Evolutionary conservation across 768 basidiomycete genomes (phyloP), one percentile per base, ranked within the genome.

Genomic region (Panellus pusillus): DNA sequence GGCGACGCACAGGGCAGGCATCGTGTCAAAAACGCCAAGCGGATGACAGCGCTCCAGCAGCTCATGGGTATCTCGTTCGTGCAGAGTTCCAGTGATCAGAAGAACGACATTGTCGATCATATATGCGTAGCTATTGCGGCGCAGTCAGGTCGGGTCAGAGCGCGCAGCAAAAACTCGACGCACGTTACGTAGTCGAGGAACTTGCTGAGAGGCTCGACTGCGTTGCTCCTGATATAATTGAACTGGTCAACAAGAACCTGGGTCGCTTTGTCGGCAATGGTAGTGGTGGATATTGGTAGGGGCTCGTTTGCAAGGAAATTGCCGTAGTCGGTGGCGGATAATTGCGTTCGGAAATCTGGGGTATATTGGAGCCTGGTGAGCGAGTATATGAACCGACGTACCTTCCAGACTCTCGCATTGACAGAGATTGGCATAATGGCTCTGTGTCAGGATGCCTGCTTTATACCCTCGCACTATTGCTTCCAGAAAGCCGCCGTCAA

Each of bases 71-170:
- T 98, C 96, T 53, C 97, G 81, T 71, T 98, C 95, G 65, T 98
- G 95, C 31, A 99, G 74, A 1, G 96, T 98, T 18, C 97, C 97
- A 14, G 97, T 95, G 58, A 98, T 99, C 65, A 99, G 80, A 48
- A 99, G 80, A 54, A 99, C 87, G 65, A 99, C 91, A 69, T 99
- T 99, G 82, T 99, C 97, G 67, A 99, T 98, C 97, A 99, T 99
- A 74, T 98, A 99, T 28, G 86, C 93, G 69, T 97, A 97, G 41
- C 94, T 97, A 70, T 55, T 46, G 49, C 47, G 56, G 52, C 48
- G 41, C 42, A 41, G 49, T 67, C 48, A 58, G 52, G 38, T 35
- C 55, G 37, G 52, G 42, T 47, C 24, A 35, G 40, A 17, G 29
- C 42, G 36, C 54, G 60, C 47, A 60, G 46, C 29, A 53, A 35